Evolutionary conservation across 2,329 filamentous ascomycete genomes (phyloP).

Genomic region (Graphium sp.): DNA sequence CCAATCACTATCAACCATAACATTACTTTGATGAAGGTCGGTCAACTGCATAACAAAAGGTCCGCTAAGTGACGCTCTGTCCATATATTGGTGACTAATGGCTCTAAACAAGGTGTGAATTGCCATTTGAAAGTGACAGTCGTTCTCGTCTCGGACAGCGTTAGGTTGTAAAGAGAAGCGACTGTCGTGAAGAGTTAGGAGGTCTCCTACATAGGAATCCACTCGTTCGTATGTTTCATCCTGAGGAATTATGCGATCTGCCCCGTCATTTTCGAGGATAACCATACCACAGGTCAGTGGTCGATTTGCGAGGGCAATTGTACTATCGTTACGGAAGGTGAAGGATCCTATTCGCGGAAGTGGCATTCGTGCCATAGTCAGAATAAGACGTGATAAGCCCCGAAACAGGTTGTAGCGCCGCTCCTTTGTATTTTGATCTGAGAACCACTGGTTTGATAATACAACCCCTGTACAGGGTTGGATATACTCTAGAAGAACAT

Average conservation of each 20-base stretch:
- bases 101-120: constrained; percentile 10
- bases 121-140: constrained; percentile 13
- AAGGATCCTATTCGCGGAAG: constrained; percentile 9
- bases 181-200: constrained; percentile 12
- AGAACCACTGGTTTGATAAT: constrained; percentile 9
- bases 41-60: constrained; percentile 13
- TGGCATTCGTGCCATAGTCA: constrained; percentile 8
- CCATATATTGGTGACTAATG: constrained; percentile 12
- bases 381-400: constrained; percentile 9
- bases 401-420: constrained; percentile 6
- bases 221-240: constrained; percentile 13
- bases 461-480: constrained; percentile 8
- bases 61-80: constrained; percentile 8
- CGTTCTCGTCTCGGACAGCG: constrained; percentile 10
- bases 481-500: constrained; percentile 10
- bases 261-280: constrained; percentile 15
- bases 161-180: constrained; percentile 12
- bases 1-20: constrained; percentile 16
- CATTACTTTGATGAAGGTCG: constrained; percentile 16
- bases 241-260: constrained; percentile 13
- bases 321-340: constrained; percentile 9
- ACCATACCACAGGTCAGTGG: constrained; percentile 7
- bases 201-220: constrained; percentile 11
- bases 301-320: constrained; percentile 13
- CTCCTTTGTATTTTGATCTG: constrained; percentile 5